Evolutionary conservation across 352 stramenopile genomes (phyloP).

Genomic region (Phytopythium aichiense): DNA sequence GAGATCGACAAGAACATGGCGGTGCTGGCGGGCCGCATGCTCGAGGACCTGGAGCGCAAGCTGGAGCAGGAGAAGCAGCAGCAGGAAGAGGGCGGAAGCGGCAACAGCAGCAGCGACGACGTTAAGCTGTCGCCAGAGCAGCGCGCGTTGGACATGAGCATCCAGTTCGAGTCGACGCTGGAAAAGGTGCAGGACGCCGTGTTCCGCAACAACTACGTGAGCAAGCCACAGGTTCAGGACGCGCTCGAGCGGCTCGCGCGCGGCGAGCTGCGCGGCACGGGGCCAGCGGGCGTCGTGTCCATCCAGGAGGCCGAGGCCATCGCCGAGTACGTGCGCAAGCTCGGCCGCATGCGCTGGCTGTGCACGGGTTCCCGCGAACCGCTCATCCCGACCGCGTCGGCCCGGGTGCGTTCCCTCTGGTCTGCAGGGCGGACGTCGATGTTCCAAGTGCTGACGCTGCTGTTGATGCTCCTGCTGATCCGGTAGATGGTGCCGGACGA

Average conservation of each 20-base stretch:
- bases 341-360: constrained; percentile 74
- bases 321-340: constrained; percentile 61
- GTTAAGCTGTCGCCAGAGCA: constrained; percentile 58
- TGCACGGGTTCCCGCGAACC: constrained; percentile 75
- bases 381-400: constrained; percentile 49
- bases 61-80: constrained; percentile 23
- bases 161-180: constrained; percentile 73
- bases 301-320: constrained; percentile 64
- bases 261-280: constrained; percentile 49
- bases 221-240: constrained; percentile 71
- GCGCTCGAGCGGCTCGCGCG: constrained; percentile 58
- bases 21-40: constrained; percentile 62
- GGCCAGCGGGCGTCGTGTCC: constrained; percentile 48
- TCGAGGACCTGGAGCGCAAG: constrained; percentile 54
- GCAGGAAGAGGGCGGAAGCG: neutral
- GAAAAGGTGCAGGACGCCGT: constrained; percentile 81
- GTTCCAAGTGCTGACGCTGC: constrained; percentile 6
- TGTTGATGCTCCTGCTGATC: neutral
- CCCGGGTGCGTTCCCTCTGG: constrained; percentile 6
- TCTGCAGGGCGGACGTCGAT: no score
- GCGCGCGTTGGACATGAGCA: constrained; percentile 78
- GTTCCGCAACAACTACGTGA: constrained; percentile 83
- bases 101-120: constrained; percentile 14
- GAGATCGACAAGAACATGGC: constrained; percentile 87
- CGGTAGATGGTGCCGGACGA: constrained; percentile 45